Evolutionary conservation across 768 basidiomycete genomes (phyloP).

Genomic region (Pholiota molesta): DNA sequence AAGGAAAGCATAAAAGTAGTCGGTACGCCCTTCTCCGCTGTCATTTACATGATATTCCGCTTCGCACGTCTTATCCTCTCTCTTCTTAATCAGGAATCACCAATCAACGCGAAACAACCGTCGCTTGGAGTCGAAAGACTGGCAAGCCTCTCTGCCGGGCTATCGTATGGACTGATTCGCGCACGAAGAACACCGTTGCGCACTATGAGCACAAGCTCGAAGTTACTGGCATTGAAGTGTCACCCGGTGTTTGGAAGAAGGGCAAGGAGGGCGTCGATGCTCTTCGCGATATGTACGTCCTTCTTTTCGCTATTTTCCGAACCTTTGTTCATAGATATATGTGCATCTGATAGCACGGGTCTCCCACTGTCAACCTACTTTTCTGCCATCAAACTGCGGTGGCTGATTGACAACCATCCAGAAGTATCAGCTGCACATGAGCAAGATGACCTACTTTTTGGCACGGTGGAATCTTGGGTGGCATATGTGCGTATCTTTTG

Average conservation of each 20-base stretch:
- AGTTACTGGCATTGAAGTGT: conserved; percentile 74
- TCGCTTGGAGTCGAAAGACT: conserved; percentile 89
- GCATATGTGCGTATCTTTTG: conserved; percentile 66
- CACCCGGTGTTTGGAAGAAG: conserved; percentile 65
- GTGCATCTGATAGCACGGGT: conserved; percentile 65
- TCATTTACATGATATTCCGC: conserved; percentile 12
- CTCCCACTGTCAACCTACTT: conserved; percentile 98
- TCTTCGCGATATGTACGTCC: conserved; percentile 66
- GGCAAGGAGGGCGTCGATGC: conserved; percentile 70
- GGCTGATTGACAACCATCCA: conserved; percentile 91
- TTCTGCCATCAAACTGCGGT: conserved; percentile 93
- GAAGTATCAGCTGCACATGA: conserved; percentile 80
- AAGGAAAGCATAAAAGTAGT: conserved; percentile 88
- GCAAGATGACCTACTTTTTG: conserved; percentile 81
- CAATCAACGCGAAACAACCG: conserved; percentile 95
- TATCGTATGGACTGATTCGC: conserved; percentile 97
- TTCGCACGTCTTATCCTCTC: conserved; percentile 16
- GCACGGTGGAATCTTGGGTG: conserved; percentile 98
- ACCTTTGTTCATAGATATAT: background rate
- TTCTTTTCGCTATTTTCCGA: background rate
- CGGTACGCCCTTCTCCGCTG: conserved; percentile 53
- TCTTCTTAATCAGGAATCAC: conserved; percentile 68
- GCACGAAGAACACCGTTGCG: conserved; percentile 86
- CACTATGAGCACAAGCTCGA: conserved; percentile 74
- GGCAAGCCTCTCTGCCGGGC: conserved; percentile 88